phyloP scores from a whole-genome alignment of 179 eudicot species.

The Silene vulgaris region DNA sequence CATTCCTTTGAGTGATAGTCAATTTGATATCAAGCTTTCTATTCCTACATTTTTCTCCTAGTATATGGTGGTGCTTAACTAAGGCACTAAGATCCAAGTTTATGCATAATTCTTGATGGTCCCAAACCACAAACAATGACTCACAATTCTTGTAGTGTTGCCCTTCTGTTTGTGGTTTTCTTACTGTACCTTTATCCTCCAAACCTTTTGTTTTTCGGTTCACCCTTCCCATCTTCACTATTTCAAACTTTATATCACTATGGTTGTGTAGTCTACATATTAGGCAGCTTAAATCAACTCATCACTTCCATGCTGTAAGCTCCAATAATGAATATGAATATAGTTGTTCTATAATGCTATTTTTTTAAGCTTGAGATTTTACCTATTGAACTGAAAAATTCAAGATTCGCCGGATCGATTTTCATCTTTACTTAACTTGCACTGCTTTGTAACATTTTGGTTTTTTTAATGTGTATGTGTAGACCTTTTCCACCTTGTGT shows the following conservation, averaged over 20 bases:
- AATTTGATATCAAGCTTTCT: slow-evolving; percentile 2
- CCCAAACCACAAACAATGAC: not conserved
- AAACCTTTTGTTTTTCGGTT: not conserved
- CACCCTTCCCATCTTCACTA: not conserved
- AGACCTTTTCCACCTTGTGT: not conserved
- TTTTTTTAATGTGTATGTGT: not conserved
- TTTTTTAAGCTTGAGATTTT: not conserved
- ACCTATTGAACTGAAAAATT: not conserved
- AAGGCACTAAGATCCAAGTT: not conserved
- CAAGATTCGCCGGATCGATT: not conserved
- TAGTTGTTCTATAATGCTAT: not conserved
- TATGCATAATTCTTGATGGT: not conserved
- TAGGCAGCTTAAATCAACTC: not conserved
- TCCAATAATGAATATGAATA: not conserved
- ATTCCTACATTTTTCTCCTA: not conserved
- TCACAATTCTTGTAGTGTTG: not conserved
- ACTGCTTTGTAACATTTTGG: not conserved
- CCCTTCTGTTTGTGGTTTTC: not conserved
- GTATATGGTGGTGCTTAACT: not conserved
- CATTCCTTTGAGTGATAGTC: not conserved
- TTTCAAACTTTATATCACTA: not conserved
- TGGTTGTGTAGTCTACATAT: not conserved
- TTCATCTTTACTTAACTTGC: not conserved
- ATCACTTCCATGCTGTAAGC: not conserved
- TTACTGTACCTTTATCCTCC: not conserved